Conservation (phyloP, 2,329 filamentous ascomycete species). For the Fusarium incarnatum region DNA sequence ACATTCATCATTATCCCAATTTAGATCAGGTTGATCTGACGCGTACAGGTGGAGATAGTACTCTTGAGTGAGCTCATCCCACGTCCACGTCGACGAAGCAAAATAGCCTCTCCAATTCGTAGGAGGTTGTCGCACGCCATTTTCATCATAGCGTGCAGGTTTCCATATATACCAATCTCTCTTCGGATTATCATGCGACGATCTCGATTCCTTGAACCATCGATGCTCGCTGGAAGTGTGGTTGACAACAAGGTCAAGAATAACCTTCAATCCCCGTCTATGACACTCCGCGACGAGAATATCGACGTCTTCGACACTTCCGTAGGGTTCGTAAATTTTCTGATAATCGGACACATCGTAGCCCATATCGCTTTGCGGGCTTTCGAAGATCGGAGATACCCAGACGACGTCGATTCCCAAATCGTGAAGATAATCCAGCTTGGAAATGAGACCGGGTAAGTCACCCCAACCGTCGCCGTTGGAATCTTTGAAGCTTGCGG, state of each 20-base stretch:
- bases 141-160: conserved; percentile 62
- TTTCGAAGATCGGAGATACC: conserved; percentile 65
- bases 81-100: conserved; percentile 63
- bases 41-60: conserved; percentile 73
- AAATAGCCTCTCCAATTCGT: conserved; percentile 67
- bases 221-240: conserved; percentile 69
- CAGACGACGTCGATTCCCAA: conserved; percentile 73
- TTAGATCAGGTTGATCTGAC: conserved; percentile 78
- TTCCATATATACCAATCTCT: conserved; percentile 76
- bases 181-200: conserved; percentile 62
- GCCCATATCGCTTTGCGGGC: conserved; percentile 75
- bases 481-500: conserved; percentile 68
- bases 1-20: conserved; percentile 77
- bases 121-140: conserved; percentile 67
- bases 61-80: conserved; percentile 62
- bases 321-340: conserved; percentile 73
- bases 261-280: conserved; percentile 70
- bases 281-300: conserved; percentile 70
- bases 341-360: conserved; percentile 80
- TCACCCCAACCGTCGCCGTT: conserved; percentile 73
- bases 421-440: conserved; percentile 72
- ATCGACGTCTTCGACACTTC: conserved; percentile 75
- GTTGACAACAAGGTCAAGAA: conserved; percentile 80
- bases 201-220: conserved; percentile 69
- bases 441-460: conserved; percentile 71